phyloP scores from a whole-genome alignment of 202 grass and related monocot species.

The Schoenoplectus tabernaemontani region DNA sequence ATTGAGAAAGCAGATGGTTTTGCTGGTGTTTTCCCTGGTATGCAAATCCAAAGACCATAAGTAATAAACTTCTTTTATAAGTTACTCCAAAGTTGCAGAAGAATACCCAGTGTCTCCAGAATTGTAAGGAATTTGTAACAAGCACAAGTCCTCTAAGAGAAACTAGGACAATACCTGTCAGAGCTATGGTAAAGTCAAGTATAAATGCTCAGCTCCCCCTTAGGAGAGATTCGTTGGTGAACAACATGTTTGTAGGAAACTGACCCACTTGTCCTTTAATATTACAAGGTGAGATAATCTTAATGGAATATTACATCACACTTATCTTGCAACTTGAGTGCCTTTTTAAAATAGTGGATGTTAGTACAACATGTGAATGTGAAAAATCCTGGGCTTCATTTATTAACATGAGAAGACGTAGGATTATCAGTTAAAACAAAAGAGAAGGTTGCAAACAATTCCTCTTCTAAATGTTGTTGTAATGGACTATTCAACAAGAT shows the following conservation, averaged over 20 bases:
- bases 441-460: not conserved
- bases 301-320: too few species aligned
- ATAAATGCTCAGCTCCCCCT: not conserved
- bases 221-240: not conserved
- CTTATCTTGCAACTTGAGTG: too few species aligned
- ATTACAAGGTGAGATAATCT: not conserved
- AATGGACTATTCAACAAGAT: not conserved
- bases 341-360: too few species aligned
- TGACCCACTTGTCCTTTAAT: not conserved
- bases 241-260: not conserved
- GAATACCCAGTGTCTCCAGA: not conserved
- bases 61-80: not conserved
- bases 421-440: too few species aligned
- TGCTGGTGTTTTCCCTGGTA: slow-evolving; percentile 95
- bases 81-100: not conserved
- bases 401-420: not conserved
- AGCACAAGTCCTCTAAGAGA: too few species aligned
- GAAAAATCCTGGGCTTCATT: not conserved
- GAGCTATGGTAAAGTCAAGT: not conserved
- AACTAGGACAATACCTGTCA: too few species aligned
- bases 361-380: too few species aligned
- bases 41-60: slow-evolving; percentile 10
- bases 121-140: not conserved
- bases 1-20: slow-evolving; percentile 95
- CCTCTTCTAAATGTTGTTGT: not conserved